Evolutionary conservation across 306 rosid genomes (phyloP), one percentile per base, ranked within the genome.

Genomic region (Casuarina cunninghamiana): DNA sequence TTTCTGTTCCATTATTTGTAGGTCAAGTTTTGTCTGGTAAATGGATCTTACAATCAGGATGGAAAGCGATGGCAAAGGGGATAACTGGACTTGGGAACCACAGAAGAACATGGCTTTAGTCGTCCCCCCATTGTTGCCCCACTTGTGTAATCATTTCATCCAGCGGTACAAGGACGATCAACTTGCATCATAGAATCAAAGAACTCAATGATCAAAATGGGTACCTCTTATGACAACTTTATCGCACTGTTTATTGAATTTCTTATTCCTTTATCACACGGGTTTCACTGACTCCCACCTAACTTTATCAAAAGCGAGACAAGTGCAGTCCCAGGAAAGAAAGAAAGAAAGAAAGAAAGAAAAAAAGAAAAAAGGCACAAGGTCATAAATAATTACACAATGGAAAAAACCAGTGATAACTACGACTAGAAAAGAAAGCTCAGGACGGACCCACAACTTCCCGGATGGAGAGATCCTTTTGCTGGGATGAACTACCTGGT

Each of bases 251-350:
- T 83, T 86, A 84, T 81, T 66, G 79, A 87, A 80, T 82, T 84
- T 86, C 80, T 81, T 78, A 74, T 82, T 88, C 89, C 80, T 85
- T 83, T 83, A 86, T 83, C 83, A 80, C 78, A 78, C 57, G 78
- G 83, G 80, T 73, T 87, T 88, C 87, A 78, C 86, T 86, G 82
- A 88, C 88, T 81, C 84, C 85, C 87, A 82, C 82, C 86, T 86
- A 70, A 78, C 87, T 87, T 80, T 84, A 82, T 84, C 32, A 26
- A 26, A 26, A 26, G 32, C 32, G 32, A 26, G 32, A 26, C 32
- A 26, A 26, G 32, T 26, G 32, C 32, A 26, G 32, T 26, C 1
- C 1, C 32, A 26, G 32, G 32, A 84, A 87, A 79, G 77, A 80
- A 82, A 43, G 3, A 10, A 50, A 50, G 10, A 12, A 57, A 57